A percentile compares a stretch with the other conserved stretches of the same genome.
Evolutionary conservation across 495 filamentous ascomycete species (phyloP).

Genomic region (Pseudomonodictys pantanalensis): DNA sequence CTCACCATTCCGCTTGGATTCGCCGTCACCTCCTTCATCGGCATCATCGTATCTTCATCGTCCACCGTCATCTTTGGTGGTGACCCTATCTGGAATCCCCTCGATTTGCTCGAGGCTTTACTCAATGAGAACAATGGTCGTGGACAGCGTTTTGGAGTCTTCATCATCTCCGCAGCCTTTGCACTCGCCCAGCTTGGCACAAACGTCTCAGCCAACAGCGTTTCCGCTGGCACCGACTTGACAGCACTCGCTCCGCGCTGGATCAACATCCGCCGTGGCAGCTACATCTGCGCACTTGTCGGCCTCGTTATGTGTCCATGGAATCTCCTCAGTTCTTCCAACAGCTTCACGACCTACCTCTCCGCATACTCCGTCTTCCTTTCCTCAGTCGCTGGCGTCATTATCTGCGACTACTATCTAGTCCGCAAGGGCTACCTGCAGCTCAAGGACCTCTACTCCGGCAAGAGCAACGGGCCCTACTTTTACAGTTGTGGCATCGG

Average conservation of each 20-base stretch:
- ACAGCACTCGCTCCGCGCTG: conserved; percentile 85
- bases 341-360: conserved; percentile 92
- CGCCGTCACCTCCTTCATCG: conserved; percentile 86
- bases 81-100: conserved; percentile 81
- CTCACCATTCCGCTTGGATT: conserved; percentile 85
- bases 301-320: conserved; percentile 89
- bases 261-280: conserved; percentile 84
- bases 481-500: conserved; percentile 71
- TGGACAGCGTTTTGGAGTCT: conserved; percentile 80
- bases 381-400: conserved; percentile 86
- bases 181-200: conserved; percentile 85
- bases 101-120: conserved; percentile 71
- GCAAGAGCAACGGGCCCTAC: conserved; percentile 63
- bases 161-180: conserved; percentile 80
- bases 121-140: conserved; percentile 65
- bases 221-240: conserved; percentile 84
- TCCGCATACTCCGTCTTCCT: conserved; percentile 96
- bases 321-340: conserved; percentile 72
- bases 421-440: conserved; percentile 81
- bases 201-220: conserved; percentile 89
- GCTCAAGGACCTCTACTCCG: conserved; percentile 76
- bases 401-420: conserved; percentile 85
- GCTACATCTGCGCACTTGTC: conserved; percentile 80
- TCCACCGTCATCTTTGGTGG: conserved; percentile 72
- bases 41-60: conserved; percentile 88